Conservation (phyloP, 2,329 filamentous ascomycete species). For the Botrytis hyacinthi region DNA sequence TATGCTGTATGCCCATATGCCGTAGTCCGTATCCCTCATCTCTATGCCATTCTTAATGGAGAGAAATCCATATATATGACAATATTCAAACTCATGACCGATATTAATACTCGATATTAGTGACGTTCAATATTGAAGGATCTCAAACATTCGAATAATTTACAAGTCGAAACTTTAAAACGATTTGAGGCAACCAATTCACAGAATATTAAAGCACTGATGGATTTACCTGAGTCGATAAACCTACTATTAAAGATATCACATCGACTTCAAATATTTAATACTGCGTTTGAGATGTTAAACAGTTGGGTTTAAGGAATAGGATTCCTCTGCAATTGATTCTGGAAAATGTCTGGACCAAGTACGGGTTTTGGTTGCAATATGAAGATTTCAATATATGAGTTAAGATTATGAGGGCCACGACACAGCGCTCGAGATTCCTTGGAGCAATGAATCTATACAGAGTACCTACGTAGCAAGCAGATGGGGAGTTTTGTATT, state of each 20-base stretch:
- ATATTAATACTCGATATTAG: not conserved
- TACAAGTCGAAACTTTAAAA: not conserved
- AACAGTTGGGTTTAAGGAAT: not conserved
- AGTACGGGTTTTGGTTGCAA: not conserved
- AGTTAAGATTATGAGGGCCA: too few relatives aligned
- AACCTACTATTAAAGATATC: not conserved
- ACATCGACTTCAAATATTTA: not conserved
- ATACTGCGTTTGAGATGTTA: not conserved
- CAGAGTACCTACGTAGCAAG: not conserved
- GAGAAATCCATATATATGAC: not conserved
- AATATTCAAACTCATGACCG: not conserved
- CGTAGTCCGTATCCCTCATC: not conserved
- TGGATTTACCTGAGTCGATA: not conserved
- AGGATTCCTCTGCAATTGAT: not conserved
- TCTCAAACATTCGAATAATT: not conserved
- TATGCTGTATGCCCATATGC: not conserved
- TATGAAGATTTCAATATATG: not conserved
- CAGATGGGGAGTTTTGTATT: not conserved
- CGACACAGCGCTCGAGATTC: too few relatives aligned
- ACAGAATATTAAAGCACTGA: not conserved
- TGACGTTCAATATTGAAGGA: not conserved
- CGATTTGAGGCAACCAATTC: not conserved
- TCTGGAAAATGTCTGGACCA: not conserved
- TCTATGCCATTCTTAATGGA: not conserved
- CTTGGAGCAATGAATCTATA: too few relatives aligned